These are phyloP conservation scores for Rutstroemia sydowiana DNA, from an alignment of 2,329 filamentous ascomycete species.

Conservation along the genomic window DNA sequence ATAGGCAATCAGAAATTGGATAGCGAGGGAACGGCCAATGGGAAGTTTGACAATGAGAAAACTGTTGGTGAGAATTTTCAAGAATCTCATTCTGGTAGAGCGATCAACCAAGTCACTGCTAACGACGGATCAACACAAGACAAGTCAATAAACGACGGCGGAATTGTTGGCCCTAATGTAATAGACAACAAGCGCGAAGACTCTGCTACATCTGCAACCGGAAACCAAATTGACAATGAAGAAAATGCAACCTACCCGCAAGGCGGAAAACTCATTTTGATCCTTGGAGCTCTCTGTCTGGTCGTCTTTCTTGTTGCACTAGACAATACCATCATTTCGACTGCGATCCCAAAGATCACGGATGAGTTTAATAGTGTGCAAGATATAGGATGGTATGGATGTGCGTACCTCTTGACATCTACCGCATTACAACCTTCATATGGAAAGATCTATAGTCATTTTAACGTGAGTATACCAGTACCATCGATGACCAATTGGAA, in stretches of 20 bases:
- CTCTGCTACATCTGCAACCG: neutral
- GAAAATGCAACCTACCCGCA: neutral
- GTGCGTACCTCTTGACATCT: slow-evolving; percentile 32
- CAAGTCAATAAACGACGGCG: too few species aligned
- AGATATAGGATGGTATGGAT: slow-evolving; percentile 41
- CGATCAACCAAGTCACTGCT: too few species aligned
- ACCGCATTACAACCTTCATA: slow-evolving; percentile 28
- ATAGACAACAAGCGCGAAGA: neutral
- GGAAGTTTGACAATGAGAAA: too few species aligned
- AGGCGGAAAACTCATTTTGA: slow-evolving; percentile 22
- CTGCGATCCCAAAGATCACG: slow-evolving; percentile 34
- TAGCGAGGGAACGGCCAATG: too few species aligned
- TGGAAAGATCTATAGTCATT: slow-evolving; percentile 29
- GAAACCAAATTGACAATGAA: neutral
- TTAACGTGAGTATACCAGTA: neutral
- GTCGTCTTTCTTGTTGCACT: slow-evolving; percentile 25
- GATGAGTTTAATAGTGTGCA: slow-evolving; percentile 33
- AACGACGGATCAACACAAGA: too few species aligned
- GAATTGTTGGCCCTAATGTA: neutral
- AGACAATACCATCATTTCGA: slow-evolving; percentile 32
- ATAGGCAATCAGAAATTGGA: too few species aligned
- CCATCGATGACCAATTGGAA: neutral
- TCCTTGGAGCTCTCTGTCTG: slow-evolving; percentile 23
- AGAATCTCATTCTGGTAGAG: too few species aligned
- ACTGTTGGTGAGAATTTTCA: too few species aligned